Conservation (phyloP, 768 basidiomycete species). For the Asterophora parasitica region DNA sequence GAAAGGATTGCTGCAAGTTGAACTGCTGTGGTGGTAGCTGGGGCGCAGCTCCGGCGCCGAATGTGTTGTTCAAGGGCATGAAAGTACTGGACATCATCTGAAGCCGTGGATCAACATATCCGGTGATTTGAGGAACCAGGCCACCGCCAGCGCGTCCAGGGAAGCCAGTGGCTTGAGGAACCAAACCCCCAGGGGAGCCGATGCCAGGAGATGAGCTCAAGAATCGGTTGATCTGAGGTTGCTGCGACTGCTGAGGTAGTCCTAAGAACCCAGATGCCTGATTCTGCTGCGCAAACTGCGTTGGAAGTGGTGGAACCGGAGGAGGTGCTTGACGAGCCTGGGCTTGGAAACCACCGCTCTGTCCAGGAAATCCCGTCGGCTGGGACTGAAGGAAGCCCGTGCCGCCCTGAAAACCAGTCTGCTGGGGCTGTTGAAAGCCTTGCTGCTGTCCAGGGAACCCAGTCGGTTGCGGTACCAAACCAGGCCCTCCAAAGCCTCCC, state of each 20-base stretch:
- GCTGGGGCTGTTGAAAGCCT: constrained; percentile 57
- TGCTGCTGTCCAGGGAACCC: constrained; percentile 43
- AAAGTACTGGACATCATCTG: constrained; percentile 90
- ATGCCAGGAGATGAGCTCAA: constrained; percentile 53
- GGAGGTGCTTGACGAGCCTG: constrained; percentile 46
- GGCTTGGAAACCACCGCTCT: constrained; percentile 33
- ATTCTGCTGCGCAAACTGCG: constrained; percentile 54
- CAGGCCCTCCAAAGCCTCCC: constrained; percentile 31
- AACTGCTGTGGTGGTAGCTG: constrained; percentile 65
- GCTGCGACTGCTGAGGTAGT: constrained; percentile 35
- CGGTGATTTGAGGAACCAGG: constrained; percentile 72
- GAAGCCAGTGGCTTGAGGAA: constrained; percentile 59
- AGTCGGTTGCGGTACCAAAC: constrained; percentile 59
- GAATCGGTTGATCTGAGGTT: constrained; percentile 43
- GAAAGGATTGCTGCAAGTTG: constrained; percentile 78
- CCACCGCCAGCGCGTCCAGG: constrained; percentile 31
- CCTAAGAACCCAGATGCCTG: constrained; percentile 36
- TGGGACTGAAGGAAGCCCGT: constrained; percentile 46
- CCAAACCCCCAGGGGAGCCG: constrained; percentile 32
- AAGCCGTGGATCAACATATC: constrained; percentile 77
- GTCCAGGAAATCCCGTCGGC: constrained; percentile 46
- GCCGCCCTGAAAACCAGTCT: constrained; percentile 44
- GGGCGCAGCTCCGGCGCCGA: constrained; percentile 54
- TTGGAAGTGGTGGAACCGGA: constrained; percentile 61
- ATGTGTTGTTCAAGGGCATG: constrained; percentile 71